Conservation (phyloP, 257 asterid genomes). For the Fraxinus americana region DNA sequence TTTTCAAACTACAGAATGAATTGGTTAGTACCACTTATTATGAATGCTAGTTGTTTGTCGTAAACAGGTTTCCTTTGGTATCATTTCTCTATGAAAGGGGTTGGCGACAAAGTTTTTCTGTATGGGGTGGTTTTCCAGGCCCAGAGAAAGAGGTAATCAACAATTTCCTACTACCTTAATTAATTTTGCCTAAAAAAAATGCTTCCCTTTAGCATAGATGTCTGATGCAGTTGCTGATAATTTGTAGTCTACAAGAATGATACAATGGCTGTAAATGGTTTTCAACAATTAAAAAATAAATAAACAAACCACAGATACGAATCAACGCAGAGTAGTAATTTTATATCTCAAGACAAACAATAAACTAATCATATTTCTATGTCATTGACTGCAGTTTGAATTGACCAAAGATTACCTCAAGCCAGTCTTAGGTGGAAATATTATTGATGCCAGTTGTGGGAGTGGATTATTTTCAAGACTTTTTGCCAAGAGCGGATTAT, state of each 20-base stretch:
- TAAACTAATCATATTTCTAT: background rate
- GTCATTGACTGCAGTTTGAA: constrained; percentile 63
- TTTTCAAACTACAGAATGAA: background rate
- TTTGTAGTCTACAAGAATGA: constrained; percentile 5
- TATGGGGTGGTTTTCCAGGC: constrained; percentile 90
- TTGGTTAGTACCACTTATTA: constrained; percentile 13
- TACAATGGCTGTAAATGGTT: background rate
- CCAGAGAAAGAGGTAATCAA: constrained; percentile 74
- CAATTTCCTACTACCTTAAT: background rate
- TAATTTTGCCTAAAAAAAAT: constrained; percentile 1
- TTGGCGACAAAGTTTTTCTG: constrained; percentile 78
- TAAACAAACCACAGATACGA: background rate
- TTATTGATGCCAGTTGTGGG: constrained; percentile 90
- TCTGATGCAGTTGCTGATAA: constrained; percentile 14
- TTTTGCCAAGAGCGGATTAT: constrained; percentile 73
- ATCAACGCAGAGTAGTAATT: background rate
- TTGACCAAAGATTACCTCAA: constrained; percentile 64
- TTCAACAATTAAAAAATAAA: background rate
- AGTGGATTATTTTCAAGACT: constrained; percentile 83
- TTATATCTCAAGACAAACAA: background rate
- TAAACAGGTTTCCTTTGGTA: constrained; percentile 59
- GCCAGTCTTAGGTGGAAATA: constrained; percentile 81
- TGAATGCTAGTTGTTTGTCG: constrained; percentile 4
- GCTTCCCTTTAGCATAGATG: background rate
- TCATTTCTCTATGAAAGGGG: constrained; percentile 92